Conservation (phyloP, 2,329 filamentous ascomycete genomes). For the Phyllosticta citribraziliensis region DNA sequence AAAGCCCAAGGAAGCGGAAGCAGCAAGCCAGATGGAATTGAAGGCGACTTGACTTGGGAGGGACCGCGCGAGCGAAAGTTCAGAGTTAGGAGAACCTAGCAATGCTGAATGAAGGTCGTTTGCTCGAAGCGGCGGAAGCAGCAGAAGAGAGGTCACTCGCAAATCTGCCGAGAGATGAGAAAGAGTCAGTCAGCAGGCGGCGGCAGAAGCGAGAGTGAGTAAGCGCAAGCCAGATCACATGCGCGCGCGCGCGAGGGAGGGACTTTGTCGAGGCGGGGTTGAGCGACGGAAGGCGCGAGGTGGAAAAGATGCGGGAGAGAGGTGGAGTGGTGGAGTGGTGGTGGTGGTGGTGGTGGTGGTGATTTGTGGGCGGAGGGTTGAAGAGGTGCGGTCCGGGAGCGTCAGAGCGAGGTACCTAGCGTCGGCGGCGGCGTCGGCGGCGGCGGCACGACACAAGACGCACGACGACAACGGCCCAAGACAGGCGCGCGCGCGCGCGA, state of each 20-base stretch:
- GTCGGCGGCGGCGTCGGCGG: not conserved
- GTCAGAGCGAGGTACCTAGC: not conserved
- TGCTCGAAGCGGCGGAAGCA: conserved; percentile 17
- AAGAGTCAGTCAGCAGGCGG: not conserved
- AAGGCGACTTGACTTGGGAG: conserved; percentile 19
- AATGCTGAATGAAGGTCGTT: conserved; percentile 21
- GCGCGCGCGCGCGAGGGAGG: conserved; percentile 19
- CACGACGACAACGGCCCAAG: not conserved
- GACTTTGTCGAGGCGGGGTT: conserved; percentile 13
- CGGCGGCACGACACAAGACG: not conserved
- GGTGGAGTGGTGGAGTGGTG: not conserved
- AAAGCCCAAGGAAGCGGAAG: conserved; percentile 11
- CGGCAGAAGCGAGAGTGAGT: conserved; percentile 15
- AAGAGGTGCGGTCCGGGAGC: not conserved
- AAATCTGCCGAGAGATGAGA: conserved; percentile 18
- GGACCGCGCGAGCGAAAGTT: conserved; percentile 16
- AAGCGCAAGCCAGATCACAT: conserved; percentile 22
- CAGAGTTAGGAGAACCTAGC: conserved; percentile 3
- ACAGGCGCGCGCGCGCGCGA: not conserved
- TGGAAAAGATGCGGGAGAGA: not conserved
- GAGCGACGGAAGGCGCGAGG: not conserved
- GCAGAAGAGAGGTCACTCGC: conserved; percentile 17
- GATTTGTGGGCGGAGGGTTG: not conserved
- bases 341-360: too few relatives aligned
- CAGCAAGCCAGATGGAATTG: conserved; percentile 12